Conservation (phyloP, 192 early-diverging fungal genomes). For the Gonapodya sp. region DNA sequence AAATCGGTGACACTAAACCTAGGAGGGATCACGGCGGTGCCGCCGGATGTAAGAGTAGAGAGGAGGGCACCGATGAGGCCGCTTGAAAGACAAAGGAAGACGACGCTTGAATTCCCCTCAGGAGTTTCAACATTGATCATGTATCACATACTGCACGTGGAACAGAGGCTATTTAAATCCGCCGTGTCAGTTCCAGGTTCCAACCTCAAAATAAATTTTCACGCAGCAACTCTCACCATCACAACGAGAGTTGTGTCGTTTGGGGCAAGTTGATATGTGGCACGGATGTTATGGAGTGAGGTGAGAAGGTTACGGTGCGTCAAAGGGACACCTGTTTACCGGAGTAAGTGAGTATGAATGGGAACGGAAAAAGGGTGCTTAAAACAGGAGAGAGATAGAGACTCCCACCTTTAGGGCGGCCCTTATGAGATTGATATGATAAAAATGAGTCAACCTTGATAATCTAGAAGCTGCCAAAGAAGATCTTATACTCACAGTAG, state of each 20-base stretch:
- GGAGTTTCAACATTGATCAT: too few species aligned
- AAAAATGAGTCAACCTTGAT: too few species aligned
- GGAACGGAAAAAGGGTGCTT: background rate
- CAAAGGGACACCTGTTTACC: conserved; percentile 55
- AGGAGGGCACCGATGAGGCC: conserved; percentile 68
- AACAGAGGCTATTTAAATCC: conserved; percentile 45
- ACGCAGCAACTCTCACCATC: conserved; percentile 29
- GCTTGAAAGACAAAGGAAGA: background rate
- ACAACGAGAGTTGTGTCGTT: conserved; percentile 60
- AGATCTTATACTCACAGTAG: conserved; percentile 34
- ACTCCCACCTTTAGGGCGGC: conserved; percentile 50
- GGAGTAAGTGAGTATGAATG: background rate
- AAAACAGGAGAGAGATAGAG: too few species aligned
- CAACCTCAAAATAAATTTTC: background rate
- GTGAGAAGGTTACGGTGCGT: conserved; percentile 63
- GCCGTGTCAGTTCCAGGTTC: too few species aligned
- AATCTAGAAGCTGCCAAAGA: too few species aligned
- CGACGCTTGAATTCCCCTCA: too few species aligned
- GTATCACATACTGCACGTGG: conserved; percentile 51
- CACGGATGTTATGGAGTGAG: conserved; percentile 62
- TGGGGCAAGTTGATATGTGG: conserved; percentile 52
- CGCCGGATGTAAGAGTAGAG: conserved; percentile 58
- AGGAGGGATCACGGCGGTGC: conserved; percentile 55
- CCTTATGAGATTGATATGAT: too few species aligned
- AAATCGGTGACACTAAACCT: conserved; percentile 62